Conservation (phyloP, 345 rosid species). For the Physaria fendleri region DNA sequence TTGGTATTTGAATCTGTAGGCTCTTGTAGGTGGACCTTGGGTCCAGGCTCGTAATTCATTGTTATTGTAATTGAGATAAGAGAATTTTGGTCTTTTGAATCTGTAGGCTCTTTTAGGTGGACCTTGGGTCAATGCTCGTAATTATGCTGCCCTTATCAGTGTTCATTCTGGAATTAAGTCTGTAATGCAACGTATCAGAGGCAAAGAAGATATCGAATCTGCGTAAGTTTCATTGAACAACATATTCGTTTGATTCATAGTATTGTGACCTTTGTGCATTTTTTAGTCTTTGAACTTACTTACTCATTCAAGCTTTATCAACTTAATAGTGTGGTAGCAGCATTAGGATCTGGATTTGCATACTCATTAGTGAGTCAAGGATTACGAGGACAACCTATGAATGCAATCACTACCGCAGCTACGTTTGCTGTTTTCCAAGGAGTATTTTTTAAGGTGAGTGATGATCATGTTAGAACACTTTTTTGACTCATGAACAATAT, state of each 20-base stretch:
- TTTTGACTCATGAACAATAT: not conserved
- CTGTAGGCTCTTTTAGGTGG: slow-evolving; percentile 82
- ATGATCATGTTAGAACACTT: not conserved
- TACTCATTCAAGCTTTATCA: not conserved
- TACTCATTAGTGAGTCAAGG: slow-evolving; percentile 86
- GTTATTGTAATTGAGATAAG: not conserved
- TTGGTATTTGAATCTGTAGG: no score
- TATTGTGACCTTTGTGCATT: not conserved
- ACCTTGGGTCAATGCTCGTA: slow-evolving; percentile 88
- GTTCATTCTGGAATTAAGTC: slow-evolving; percentile 83
- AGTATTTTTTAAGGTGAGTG: slow-evolving; percentile 63
- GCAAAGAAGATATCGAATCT: slow-evolving; percentile 90
- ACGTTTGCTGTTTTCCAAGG: slow-evolving; percentile 84
- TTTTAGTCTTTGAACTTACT: not conserved
- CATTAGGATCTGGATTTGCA: slow-evolving; percentile 89
- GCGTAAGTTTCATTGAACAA: slow-evolving; percentile 25
- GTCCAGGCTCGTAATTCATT: no score
- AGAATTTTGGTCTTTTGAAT: not conserved
- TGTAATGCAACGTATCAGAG: slow-evolving; percentile 81
- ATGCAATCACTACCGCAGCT: slow-evolving; percentile 70
- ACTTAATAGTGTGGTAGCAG: slow-evolving; percentile 75
- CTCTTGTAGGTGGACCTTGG: no score
- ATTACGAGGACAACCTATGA: slow-evolving; percentile 57
- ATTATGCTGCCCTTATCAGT: slow-evolving; percentile 84
- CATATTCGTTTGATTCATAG: not conserved